These are phyloP conservation scores for Sporothrix brasiliensis DNA, from an alignment of 2,329 filamentous ascomycete species.

Conservation along the genomic window DNA sequence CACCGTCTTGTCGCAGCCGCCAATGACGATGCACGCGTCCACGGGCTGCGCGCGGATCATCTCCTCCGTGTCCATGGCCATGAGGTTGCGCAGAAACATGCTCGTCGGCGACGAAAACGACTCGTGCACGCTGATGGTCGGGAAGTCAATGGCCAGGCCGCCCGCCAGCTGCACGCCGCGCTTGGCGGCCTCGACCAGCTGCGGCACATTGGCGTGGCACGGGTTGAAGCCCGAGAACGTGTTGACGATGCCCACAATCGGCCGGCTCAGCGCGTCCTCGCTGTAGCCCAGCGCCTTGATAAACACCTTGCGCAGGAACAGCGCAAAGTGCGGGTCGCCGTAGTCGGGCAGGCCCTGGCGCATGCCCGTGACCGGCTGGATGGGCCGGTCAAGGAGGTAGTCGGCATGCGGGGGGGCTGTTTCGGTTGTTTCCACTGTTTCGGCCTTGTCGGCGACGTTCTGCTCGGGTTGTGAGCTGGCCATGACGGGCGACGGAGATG, in stretches of 20 bases:
- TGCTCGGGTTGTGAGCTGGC: not conserved
- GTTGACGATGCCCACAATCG: slow-evolving; percentile 75
- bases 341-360: slow-evolving; percentile 68
- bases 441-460: not conserved
- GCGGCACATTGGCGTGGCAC: slow-evolving; percentile 71
- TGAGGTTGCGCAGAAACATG: slow-evolving; percentile 74
- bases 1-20: slow-evolving; percentile 74
- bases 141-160: slow-evolving; percentile 71
- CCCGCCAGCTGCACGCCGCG: slow-evolving; percentile 68
- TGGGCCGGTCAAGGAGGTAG: slow-evolving; percentile 61
- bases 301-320: slow-evolving; percentile 75
- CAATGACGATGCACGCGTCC: slow-evolving; percentile 68
- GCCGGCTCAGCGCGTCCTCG: slow-evolving; percentile 69
- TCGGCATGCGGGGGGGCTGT: slow-evolving; percentile 51
- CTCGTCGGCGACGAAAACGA: slow-evolving; percentile 70
- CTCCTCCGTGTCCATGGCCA: slow-evolving; percentile 80
- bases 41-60: slow-evolving; percentile 74
- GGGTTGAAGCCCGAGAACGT: slow-evolving; percentile 74
- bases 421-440: not conserved
- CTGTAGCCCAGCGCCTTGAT: slow-evolving; percentile 76
- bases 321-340: slow-evolving; percentile 73
- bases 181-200: slow-evolving; percentile 71
- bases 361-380: slow-evolving; percentile 52
- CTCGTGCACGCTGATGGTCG: slow-evolving; percentile 73
- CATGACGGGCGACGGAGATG: not conserved